A percentile compares a stretch with the other conserved stretches of the same genome.
phyloP scores from a whole-genome alignment of 495 filamentous ascomycete species.

The Opeltia flavorubescens region DNA sequence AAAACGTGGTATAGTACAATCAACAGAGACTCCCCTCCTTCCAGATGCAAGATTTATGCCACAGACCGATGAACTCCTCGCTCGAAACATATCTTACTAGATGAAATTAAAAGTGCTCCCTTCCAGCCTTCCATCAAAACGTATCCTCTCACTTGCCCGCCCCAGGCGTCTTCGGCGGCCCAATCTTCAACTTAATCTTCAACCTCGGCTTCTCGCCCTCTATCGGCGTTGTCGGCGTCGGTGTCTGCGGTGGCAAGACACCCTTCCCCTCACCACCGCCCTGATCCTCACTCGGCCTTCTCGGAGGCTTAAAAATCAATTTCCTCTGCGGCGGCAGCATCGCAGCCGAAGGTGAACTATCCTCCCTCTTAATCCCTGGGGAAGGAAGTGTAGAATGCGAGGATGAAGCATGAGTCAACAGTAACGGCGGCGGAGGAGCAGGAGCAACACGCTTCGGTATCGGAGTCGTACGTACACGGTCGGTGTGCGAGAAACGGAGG shows the following conservation, averaged over 20 bases:
- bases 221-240: background rate
- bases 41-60: too few relatives aligned
- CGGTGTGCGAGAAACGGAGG: conserved; percentile 10
- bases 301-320: conserved; percentile 8
- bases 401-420: background rate
- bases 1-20: too few relatives aligned
- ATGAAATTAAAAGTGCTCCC: too few relatives aligned
- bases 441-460: background rate
- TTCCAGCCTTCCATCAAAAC: background rate
- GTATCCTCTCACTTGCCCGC: background rate
- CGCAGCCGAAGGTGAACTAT: conserved; percentile 2
- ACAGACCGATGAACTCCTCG: too few relatives aligned
- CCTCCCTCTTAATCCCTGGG: conserved; percentile 13
- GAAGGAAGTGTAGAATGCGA: background rate
- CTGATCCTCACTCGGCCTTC: conserved; percentile 2
- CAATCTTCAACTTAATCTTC: conserved; percentile 14
- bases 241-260: too few relatives aligned
- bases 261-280: background rate
- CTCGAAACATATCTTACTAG: too few relatives aligned
- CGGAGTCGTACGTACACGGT: conserved; percentile 5
- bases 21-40: too few relatives aligned
- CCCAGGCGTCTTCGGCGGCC: conserved; percentile 2
- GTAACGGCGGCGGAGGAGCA: background rate
- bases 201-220: conserved; percentile 7
- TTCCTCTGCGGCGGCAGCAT: conserved; percentile 2